These are phyloP conservation scores for Flaveria linearis DNA, from an alignment of 129 eudicot species.

Conservation along the genomic window DNA sequence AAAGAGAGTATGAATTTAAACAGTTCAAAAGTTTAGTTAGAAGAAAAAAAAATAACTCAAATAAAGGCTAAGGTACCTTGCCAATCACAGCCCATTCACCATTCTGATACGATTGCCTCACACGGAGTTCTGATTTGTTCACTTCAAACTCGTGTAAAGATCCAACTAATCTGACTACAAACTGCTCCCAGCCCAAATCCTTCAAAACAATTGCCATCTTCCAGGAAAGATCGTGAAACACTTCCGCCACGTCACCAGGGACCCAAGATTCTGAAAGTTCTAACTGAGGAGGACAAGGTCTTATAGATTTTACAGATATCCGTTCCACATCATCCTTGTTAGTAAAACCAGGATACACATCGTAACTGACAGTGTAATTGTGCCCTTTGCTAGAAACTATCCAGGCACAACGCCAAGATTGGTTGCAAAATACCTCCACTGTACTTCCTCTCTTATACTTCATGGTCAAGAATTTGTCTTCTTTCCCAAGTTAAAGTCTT, in stretches of 20 bases:
- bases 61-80: conserved; percentile 47
- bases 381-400: conserved; percentile 49
- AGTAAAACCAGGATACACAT: conserved; percentile 40
- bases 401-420: conserved; percentile 70
- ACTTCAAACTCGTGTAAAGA: conserved; percentile 44
- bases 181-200: conserved; percentile 37
- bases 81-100: conserved; percentile 64
- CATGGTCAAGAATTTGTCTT: conserved; percentile 37
- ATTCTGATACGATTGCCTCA: conserved; percentile 70
- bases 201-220: conserved; percentile 60
- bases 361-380: conserved; percentile 53
- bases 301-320: conserved; percentile 52
- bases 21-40: conserved; percentile 27
- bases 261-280: conserved; percentile 40
- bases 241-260: conserved; percentile 79
- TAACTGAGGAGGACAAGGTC: conserved; percentile 70
- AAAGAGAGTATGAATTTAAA: neutral
- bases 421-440: conserved; percentile 68
- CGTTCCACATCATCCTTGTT: conserved; percentile 38
- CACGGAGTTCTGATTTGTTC: conserved; percentile 44
- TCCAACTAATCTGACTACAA: conserved; percentile 69
- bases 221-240: conserved; percentile 65
- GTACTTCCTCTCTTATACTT: conserved; percentile 58
- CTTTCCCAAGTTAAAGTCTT: conserved; percentile 12
- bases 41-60: neutral